Percentiles rank a stretch among this genome's conserved stretches.
Evolutionary conservation across 345 rosid species (phyloP).

Genomic region (Lumnitzera racemosa): DNA sequence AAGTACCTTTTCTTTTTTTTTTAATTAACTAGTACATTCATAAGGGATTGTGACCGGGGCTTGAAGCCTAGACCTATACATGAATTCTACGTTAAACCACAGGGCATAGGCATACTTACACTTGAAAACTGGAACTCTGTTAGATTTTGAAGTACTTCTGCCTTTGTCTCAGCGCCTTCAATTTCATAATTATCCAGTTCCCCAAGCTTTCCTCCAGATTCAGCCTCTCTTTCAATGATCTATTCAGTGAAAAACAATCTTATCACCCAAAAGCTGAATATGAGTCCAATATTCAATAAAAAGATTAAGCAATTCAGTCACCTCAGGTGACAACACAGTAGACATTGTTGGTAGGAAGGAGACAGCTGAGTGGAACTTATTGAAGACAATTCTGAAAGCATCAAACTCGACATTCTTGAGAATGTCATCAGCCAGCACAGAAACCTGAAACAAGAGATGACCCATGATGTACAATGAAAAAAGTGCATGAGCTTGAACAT

Average conservation of each 20-base stretch:
- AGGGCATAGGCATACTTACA: constrained; percentile 38
- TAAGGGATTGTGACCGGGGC: too few relatives aligned
- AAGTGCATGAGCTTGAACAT: not conserved
- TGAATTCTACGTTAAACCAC: too few relatives aligned
- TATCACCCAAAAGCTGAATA: not conserved
- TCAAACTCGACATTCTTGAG: constrained; percentile 87
- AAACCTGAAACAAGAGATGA: constrained; percentile 43
- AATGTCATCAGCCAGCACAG: constrained; percentile 95
- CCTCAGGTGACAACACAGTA: constrained; percentile 87
- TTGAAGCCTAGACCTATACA: too few relatives aligned
- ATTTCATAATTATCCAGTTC: constrained; percentile 91
- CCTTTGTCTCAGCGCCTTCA: constrained; percentile 95
- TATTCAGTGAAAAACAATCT: constrained; percentile 14
- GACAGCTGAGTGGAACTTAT: constrained; percentile 82
- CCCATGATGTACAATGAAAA: not conserved
- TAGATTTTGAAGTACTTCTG: constrained; percentile 87
- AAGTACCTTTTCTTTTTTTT: too few relatives aligned
- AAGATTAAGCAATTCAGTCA: constrained; percentile 22
- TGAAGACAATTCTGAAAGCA: constrained; percentile 83
- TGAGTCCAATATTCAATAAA: not conserved
- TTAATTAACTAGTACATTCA: too few relatives aligned
- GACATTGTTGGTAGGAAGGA: constrained; percentile 70
- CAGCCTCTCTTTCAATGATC: constrained; percentile 85
- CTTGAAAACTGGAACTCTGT: constrained; percentile 96
- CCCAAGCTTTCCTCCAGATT: constrained; percentile 80